phyloP scores from a whole-genome alignment of 257 asterid species.

The Dorcoceras hygrometricum region DNA sequence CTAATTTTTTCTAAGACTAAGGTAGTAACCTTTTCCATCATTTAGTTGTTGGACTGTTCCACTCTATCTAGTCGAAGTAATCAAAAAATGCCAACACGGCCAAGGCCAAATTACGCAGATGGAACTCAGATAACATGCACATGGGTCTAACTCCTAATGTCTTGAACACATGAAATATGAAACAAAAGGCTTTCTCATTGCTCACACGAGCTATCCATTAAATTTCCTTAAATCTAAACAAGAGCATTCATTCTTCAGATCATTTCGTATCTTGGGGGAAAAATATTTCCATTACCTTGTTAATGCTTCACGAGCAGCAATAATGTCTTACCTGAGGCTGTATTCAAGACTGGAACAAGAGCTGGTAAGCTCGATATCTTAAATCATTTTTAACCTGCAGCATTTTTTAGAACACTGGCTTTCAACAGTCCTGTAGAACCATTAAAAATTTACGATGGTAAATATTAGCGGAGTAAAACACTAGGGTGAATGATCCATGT shows the following conservation, averaged over 20 bases:
- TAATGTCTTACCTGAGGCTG: conserved; percentile 94
- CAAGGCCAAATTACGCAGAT: neutral
- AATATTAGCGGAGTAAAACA: neutral
- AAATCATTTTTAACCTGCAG: conserved; percentile 93
- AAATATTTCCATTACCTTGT: conserved; percentile 58
- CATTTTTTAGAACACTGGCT: conserved; percentile 24
- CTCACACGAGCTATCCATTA: neutral
- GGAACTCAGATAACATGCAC: neutral
- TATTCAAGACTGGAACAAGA: conserved; percentile 87
- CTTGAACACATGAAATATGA: too few species aligned
- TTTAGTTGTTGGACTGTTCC: neutral
- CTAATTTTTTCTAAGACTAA: neutral
- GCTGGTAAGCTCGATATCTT: conserved; percentile 89
- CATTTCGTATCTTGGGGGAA: neutral
- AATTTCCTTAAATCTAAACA: neutral
- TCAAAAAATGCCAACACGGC: neutral
- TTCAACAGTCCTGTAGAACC: conserved; percentile 4
- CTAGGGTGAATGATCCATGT: neutral
- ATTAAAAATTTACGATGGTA: neutral
- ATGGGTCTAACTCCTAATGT: neutral
- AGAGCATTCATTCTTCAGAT: neutral
- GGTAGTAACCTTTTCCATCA: neutral
- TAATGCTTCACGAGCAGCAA: conserved; percentile 88
- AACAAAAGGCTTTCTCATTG: neutral
- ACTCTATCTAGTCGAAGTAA: neutral